Conservation (phyloP, 306 rosid genomes). For the Pterocarpus macrocarpus region DNA sequence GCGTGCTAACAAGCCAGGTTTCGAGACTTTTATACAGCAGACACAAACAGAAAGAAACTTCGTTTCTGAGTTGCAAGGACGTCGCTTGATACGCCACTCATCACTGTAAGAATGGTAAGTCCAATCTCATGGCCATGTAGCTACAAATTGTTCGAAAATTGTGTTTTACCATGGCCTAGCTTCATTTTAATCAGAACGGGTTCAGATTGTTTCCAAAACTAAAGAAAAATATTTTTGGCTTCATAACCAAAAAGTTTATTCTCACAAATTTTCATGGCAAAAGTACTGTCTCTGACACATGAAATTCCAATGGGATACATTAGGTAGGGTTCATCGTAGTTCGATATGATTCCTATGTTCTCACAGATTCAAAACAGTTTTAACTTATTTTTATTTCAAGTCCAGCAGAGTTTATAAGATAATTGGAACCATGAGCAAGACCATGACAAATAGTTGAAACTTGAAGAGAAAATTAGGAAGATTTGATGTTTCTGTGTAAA, state of each 20-base stretch:
- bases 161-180: neutral
- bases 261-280: no score
- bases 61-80: slow-evolving; percentile 60
- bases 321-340: neutral
- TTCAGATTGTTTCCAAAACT: slow-evolving; percentile 17
- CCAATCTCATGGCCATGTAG: neutral
- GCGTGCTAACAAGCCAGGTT: slow-evolving; percentile 30
- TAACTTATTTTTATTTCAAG: no score
- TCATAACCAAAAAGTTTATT: neutral
- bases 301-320: neutral
- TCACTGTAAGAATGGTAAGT: slow-evolving; percentile 48
- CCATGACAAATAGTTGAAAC: neutral
- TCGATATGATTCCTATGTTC: neutral
- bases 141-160: neutral
- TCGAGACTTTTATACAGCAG: slow-evolving; percentile 29
- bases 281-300: no score
- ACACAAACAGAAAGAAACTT: slow-evolving; percentile 26
- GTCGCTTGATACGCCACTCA: slow-evolving; percentile 52
- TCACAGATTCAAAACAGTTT: neutral
- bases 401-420: no score
- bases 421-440: neutral
- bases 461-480: neutral
- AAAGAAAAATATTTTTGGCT: neutral
- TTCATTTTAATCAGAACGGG: neutral
- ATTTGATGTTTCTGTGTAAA: neutral